phyloP scores from a whole-genome alignment of 2,329 filamentous ascomycete species.

The Cordyceps tenuipes region DNA sequence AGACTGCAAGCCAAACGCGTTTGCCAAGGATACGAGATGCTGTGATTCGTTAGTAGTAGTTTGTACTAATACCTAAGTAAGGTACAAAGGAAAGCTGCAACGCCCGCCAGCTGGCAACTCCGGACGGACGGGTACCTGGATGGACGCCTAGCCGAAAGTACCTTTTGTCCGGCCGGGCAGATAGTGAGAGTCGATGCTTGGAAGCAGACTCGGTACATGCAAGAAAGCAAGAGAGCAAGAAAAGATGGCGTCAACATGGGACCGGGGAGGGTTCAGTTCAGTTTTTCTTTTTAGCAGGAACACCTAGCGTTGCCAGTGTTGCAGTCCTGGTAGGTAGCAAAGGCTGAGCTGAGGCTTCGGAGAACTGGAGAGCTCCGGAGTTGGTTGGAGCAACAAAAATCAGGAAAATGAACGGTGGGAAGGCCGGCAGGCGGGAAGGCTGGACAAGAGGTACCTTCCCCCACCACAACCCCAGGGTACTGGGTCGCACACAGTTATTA shows the following conservation, averaged over 20 bases:
- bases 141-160: constrained; percentile 7
- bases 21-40: background rate
- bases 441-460: constrained; percentile 1
- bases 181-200: background rate
- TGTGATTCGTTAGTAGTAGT: no score
- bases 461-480: constrained; percentile 3
- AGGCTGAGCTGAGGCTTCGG: background rate
- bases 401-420: background rate
- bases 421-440: background rate
- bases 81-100: background rate
- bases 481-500: background rate
- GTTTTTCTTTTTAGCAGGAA: background rate
- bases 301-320: background rate
- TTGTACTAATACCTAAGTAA: no score
- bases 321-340: background rate
- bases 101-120: background rate
- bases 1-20: background rate
- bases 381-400: background rate
- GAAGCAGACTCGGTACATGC: background rate
- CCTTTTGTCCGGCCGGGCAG: constrained; percentile 6
- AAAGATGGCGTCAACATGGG: background rate
- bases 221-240: background rate
- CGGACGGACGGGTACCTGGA: constrained; percentile 5
- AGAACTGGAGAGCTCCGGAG: constrained; percentile 5
- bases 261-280: background rate